Evolutionary conservation across 2,329 filamentous ascomycete genomes (phyloP), one percentile per base, ranked within the genome.

Genomic region (Penicillium sp.): DNA sequence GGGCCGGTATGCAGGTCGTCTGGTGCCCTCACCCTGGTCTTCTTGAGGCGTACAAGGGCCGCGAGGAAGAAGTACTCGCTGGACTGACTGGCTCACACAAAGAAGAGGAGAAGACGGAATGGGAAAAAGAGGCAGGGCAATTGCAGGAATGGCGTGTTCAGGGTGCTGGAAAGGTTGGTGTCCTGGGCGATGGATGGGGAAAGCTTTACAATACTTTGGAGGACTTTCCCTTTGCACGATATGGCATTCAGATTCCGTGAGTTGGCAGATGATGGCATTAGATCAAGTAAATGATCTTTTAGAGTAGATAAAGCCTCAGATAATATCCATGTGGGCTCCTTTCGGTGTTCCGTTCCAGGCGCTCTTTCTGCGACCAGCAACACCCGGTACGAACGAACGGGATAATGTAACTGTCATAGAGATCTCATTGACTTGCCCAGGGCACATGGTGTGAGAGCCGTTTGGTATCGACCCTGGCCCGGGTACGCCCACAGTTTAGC

Each of bases 1-100:
- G 93, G 57, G 93, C 93, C 0, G 92, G 92, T 0, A 97, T 97
- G 92, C 83, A 92, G 58, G 90, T 95, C 10, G 78, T 95, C 1
- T 98, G 93, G 93, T 86, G 83, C 60, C 93, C 93, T 23, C 90
- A 97, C 71, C 81, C 83, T 1, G 88, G 82, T 64, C 73, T 98
- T 45, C 77, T 87, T 72, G 76, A 81, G 45, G 88, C 92, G 67
- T 95, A 88, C 61, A 74, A 77, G 35, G 90, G 87, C 1, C 79
- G 85, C 38, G 89, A 95, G 73, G 79, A 79, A 9, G 82, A 90
- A 66, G 89, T 98, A 2, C 74, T 98, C 20, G 92, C 93, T 0
- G 93, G 91, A 0, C 73, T 83, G 59, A 90, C 86, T 23, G 88
- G 87, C 1, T 83, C 87, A 71, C 86, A 82, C 54, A 80, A 80